phyloP scores from a whole-genome alignment of 345 rosid genomes.

The Anacardium occidentale region DNA sequence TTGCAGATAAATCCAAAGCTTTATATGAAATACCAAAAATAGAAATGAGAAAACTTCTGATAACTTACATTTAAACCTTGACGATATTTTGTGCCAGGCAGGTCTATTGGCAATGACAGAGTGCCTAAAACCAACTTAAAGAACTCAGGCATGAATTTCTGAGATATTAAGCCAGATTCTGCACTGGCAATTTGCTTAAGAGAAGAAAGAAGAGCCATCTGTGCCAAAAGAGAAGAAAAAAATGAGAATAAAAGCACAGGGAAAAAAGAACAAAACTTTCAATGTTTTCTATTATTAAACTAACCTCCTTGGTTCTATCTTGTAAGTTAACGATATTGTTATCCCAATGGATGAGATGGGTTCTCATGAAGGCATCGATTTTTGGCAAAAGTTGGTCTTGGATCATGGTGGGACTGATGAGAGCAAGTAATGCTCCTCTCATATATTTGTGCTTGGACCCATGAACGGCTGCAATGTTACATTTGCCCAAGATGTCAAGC shows the following conservation, averaged over 20 bases:
- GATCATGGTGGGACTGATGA: constrained; percentile 76
- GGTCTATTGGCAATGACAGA: constrained; percentile 72
- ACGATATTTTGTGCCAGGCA: constrained; percentile 62
- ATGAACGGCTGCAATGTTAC: constrained; percentile 95
- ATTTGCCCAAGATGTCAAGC: constrained; percentile 86
- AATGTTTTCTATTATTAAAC: neutral
- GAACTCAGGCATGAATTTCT: constrained; percentile 63
- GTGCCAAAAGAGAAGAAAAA: neutral
- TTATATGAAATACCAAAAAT: neutral
- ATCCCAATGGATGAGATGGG: constrained; percentile 72
- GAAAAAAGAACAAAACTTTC: constrained; percentile 8
- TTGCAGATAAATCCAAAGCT: neutral
- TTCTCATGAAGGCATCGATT: constrained; percentile 81
- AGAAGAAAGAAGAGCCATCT: constrained; percentile 83
- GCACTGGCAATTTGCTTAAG: constrained; percentile 57
- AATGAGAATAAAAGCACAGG: constrained; percentile 11
- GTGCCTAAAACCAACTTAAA: constrained; percentile 75
- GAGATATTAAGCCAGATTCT: constrained; percentile 37
- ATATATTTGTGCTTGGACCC: constrained; percentile 77
- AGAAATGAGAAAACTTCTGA: neutral
- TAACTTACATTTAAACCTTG: constrained; percentile 55
- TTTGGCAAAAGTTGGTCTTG: constrained; percentile 75
- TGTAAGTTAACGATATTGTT: constrained; percentile 61
- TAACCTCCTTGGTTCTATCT: constrained; percentile 78
- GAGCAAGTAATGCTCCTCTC: constrained; percentile 81